phyloP scores from a whole-genome alignment of 441 rosid genomes.

The Arabidopsis hybrid region DNA sequence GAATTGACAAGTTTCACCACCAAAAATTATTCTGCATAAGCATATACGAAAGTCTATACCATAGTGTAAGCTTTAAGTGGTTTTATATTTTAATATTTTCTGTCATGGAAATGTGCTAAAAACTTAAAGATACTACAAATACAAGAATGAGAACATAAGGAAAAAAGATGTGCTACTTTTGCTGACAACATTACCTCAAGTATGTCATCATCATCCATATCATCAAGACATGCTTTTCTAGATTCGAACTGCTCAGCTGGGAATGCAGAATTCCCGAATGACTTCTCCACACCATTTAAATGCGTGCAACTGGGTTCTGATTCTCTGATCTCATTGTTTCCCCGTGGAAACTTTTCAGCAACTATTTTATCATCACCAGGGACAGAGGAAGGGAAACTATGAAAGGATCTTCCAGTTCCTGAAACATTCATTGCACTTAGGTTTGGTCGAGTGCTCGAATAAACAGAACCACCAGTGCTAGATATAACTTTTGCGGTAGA shows the following conservation, averaged over 20 bases:
- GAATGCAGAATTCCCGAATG: conserved; percentile 46
- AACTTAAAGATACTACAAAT: conserved; percentile 3
- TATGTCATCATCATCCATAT: conserved; percentile 80
- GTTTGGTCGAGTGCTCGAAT: conserved; percentile 46
- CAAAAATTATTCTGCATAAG: conserved; percentile 13
- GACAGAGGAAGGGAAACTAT: conserved; percentile 45
- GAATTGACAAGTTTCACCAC: conserved; percentile 13
- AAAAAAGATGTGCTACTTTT: conserved; percentile 12
- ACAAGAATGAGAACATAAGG: conserved; percentile 11
- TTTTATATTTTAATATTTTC: conserved; percentile 1
- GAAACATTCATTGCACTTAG: conserved; percentile 38
- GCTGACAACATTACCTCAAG: conserved; percentile 61
- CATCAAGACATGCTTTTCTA: conserved; percentile 57
- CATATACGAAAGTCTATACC: conserved; percentile 9
- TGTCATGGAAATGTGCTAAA: conserved; percentile 27
- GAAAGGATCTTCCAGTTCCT: conserved; percentile 45
- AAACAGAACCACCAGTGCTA: conserved; percentile 42
- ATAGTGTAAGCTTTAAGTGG: conserved; percentile 17
- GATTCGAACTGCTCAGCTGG: conserved; percentile 46
- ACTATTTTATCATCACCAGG: conserved; percentile 39
- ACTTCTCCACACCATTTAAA: conserved; percentile 44
- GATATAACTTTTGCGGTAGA: conserved; percentile 48
- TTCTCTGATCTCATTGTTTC: conserved; percentile 45
- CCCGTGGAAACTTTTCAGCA: conserved; percentile 47
- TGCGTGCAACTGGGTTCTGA: conserved; percentile 40